Base-by-base conservation (phyloP, 306 rosid genomes). In the Castanea crenata region DNA sequence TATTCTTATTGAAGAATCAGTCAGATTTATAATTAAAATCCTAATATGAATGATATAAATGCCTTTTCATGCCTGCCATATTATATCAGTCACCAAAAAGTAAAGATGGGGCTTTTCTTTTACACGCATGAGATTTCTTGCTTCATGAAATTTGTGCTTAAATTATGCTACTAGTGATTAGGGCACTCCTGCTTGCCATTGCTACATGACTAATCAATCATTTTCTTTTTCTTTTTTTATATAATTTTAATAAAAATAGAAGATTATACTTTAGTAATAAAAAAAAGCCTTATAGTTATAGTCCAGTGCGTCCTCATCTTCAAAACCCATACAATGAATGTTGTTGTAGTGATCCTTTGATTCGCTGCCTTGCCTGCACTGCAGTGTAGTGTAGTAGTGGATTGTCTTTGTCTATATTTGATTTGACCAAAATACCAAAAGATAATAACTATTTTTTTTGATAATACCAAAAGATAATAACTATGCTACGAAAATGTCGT, bases 1-100 rank as follows among this genome's bases (percentile, higher is more conserved):
- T 70, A 82, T 82, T 79, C 82, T 76, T 78, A 83, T 80, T 55
- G 76, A 91, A 87, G 93, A 91, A 89, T 86, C 83, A 34, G 86
- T 88, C 90, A 84, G 88, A 84, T 52, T 80, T 73, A 27, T 41
- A 41, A 70, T 46, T 62, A 74, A 87, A 65, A 8, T 69, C 77
- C 75, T 15, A 4, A 76, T 79, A 52, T 21, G 71, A 74, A 81
- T 62, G 72, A 67, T 79, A 23, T 52, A 56, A 69, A 62, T 63
- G 32, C 55, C 12, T 56, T 35, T 55, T 62, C 54, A 44, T 34
- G 15, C 35, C n/a, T 31, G 61, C 32, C 12, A 56, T 74, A 4
- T 63, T 3, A 12, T 49, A 49, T 13, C 54, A 12, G 54, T 49
- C 16, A 49, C 54, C 16, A 49, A 49, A 58, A 3, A 34, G 23